A percentile compares a stretch with the other conserved stretches of the same genome.
Conservation (phyloP, 2,329 filamentous ascomycete species). For the Aspergillus pseudotamarii region DNA sequence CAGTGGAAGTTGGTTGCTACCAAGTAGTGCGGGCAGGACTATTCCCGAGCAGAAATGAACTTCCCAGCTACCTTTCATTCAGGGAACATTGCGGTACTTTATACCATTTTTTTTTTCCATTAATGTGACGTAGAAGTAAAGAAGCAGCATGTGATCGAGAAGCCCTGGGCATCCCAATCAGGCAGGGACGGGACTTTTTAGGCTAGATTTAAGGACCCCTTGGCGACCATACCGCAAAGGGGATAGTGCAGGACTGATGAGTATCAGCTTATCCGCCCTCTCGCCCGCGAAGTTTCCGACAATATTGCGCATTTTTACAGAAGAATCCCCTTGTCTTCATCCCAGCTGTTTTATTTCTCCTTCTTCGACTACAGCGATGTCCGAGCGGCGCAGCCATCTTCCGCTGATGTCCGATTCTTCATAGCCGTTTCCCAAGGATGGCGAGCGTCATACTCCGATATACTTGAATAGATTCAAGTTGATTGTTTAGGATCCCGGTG, state of each 20-base stretch:
- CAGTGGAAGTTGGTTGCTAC: too few relatives aligned
- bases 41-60: too few relatives aligned
- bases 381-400: neutral
- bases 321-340: neutral
- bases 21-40: too few relatives aligned
- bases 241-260: neutral
- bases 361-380: neutral
- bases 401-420: conserved; percentile 6
- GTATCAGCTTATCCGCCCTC: neutral
- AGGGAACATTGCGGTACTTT: too few relatives aligned
- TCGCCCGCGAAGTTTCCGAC: neutral
- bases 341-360: neutral
- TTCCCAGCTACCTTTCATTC: too few relatives aligned
- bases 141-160: neutral
- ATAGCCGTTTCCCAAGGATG: conserved; percentile 18
- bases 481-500: neutral
- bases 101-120: too few relatives aligned
- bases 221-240: neutral
- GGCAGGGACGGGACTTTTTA: neutral
- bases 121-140: neutral
- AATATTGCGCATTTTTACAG: neutral
- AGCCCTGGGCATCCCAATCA: neutral
- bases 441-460: conserved; percentile 22
- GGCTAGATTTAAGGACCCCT: neutral
- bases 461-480: conserved; percentile 16